A percentile compares a stretch with the other conserved stretches of the same genome.
Conservation (phyloP, 371 early-diverging fungal species). For the Blyttiomyces sp. region DNA sequence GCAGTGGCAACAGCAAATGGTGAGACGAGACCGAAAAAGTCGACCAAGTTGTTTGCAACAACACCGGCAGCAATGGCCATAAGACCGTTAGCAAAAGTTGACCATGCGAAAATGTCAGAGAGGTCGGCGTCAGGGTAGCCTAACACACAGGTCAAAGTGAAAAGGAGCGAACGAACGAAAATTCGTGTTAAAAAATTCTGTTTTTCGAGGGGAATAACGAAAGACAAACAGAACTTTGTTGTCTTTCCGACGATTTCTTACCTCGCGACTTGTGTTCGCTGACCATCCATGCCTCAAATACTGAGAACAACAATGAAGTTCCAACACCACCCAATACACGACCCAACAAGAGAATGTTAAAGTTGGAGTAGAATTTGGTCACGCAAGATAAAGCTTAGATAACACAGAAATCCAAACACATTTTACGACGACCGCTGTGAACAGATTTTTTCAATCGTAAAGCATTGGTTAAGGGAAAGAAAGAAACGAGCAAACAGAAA, state of each 20-base stretch:
- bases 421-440: conserved; percentile 60
- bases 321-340: conserved; percentile 67
- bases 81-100: conserved; percentile 67
- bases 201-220: no score
- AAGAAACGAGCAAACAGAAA: background rate
- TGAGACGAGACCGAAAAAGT: conserved; percentile 52
- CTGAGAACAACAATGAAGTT: conserved; percentile 67
- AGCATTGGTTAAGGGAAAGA: background rate
- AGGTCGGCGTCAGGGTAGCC: conserved; percentile 59
- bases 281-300: conserved; percentile 82
- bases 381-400: conserved; percentile 56
- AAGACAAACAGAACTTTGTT: no score
- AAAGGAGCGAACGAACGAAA: no score
- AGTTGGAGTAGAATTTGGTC: conserved; percentile 53
- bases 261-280: conserved; percentile 59
- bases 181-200: background rate
- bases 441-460: background rate
- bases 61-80: conserved; percentile 70
- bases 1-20: conserved; percentile 61
- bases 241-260: conserved; percentile 1
- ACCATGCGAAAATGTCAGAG: conserved; percentile 64
- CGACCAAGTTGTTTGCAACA: conserved; percentile 58
- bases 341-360: conserved; percentile 56
- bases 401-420: conserved; percentile 62
- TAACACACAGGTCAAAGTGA: conserved; percentile 6